These are phyloP conservation scores for Colletotrichum cuscutae DNA, from an alignment of 2,329 filamentous ascomycete genomes.

Conservation along the genomic window DNA sequence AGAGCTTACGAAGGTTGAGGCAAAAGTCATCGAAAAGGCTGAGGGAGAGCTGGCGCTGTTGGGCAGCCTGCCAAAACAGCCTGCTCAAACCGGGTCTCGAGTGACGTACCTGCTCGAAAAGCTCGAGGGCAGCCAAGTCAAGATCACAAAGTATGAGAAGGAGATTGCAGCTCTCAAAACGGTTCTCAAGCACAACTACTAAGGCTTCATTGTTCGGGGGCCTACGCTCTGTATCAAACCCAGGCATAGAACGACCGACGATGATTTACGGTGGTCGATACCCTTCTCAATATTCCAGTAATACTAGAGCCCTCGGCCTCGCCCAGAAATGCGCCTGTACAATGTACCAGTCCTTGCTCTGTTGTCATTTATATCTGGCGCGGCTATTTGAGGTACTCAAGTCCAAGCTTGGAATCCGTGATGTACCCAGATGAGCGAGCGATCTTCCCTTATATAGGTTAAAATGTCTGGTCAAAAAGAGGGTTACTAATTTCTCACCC, in stretches of 20 bases:
- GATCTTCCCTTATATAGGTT: too few species aligned
- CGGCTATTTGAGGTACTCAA: too few species aligned
- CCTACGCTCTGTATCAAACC: background rate
- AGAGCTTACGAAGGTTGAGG: slow-evolving; percentile 78
- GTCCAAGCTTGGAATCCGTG: too few species aligned
- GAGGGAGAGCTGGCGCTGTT: slow-evolving; percentile 81
- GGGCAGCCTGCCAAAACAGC: slow-evolving; percentile 76
- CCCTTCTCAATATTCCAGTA: background rate
- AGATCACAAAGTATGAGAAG: slow-evolving; percentile 77
- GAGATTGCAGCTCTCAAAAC: slow-evolving; percentile 80
- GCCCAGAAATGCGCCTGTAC: too few species aligned
- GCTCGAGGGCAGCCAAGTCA: slow-evolving; percentile 77
- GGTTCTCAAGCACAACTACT: slow-evolving; percentile 59
- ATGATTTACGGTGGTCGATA: background rate
- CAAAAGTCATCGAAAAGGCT: slow-evolving; percentile 78
- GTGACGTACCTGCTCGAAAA: slow-evolving; percentile 80
- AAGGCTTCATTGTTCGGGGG: background rate
- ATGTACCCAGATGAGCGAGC: too few species aligned
- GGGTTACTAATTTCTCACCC: too few species aligned
- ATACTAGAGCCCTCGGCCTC: too few species aligned
- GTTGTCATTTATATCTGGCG: too few species aligned
- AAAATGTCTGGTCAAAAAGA: too few species aligned
- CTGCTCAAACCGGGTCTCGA: slow-evolving; percentile 72
- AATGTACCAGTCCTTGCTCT: too few species aligned
- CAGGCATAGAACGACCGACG: background rate